These are phyloP conservation scores for Tulasnella sp. DNA, from an alignment of 768 basidiomycete genomes.

Conservation along the genomic window DNA sequence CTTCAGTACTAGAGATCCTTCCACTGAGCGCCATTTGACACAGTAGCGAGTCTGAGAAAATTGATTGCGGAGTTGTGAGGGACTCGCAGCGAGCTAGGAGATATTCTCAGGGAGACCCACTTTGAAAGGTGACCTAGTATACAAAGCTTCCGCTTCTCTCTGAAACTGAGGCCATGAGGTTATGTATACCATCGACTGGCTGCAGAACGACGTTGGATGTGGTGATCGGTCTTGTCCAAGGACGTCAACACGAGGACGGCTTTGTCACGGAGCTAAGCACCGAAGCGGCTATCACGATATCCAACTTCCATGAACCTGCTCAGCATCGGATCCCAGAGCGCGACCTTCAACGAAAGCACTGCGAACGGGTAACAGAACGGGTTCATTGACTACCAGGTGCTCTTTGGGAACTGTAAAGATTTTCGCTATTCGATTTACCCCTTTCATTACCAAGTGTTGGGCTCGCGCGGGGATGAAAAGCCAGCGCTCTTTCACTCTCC, in stretches of 20 bases:
- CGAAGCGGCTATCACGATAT: background rate
- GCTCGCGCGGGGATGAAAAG: background rate
- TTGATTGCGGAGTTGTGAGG: slow-evolving; percentile 2
- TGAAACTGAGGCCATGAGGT: slow-evolving; percentile 86
- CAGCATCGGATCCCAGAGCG: background rate
- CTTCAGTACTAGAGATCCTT: slow-evolving; percentile 87
- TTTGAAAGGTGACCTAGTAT: slow-evolving; percentile 70
- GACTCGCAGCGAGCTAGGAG: background rate
- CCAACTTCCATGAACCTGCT: background rate
- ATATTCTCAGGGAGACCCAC: slow-evolving; percentile 45
- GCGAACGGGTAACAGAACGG: background rate
- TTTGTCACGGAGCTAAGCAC: background rate
- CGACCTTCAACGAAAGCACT: background rate
- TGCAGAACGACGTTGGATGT: background rate
- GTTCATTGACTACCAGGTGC: background rate
- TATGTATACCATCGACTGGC: slow-evolving; percentile 71
- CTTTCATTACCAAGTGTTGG: background rate
- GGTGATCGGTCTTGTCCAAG: background rate
- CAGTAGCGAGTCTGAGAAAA: slow-evolving; percentile 72
- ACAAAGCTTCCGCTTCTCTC: slow-evolving; percentile 83
- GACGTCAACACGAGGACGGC: background rate
- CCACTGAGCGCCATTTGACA: slow-evolving; percentile 84
- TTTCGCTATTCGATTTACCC: background rate
- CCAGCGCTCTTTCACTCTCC: background rate
- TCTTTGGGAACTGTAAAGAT: background rate